Evolutionary conservation across 495 filamentous ascomycete species (phyloP), one percentile per base, ranked within the genome.

Genomic region (Tuber magnatum): DNA sequence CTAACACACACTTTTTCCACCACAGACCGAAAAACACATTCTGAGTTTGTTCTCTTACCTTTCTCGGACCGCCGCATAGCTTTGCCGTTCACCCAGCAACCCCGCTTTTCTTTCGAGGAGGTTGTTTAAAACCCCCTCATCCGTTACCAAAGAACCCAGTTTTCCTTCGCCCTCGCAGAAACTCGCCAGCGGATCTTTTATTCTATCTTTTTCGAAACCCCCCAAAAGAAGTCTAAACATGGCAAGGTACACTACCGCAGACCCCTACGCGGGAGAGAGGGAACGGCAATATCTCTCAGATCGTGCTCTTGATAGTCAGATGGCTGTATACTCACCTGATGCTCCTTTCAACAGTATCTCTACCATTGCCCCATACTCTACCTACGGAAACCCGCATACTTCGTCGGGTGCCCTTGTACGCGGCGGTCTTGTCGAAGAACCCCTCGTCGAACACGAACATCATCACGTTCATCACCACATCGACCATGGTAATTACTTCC

Each of bases 401-500:
- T 68, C 32, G 39, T 32, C 68, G 3, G 78, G 77, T 39, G 74
- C 69, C 6, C 20, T 80, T 39, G 61, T 79, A 28, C 69, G 78
- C 22, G 70, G 70, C 56, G 24, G 65, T 28, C 73, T 82, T 65
- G 73, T 83, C 61, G 78, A 83, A n/a, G 81, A 83, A 56, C 78
- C 76, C 32, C 76, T 82, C 8, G 76, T 83, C 70, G 81, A 83
- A 71, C 81, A 83, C 68, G 81, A 82, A 41, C 81, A 83, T 68
- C 81, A 83, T 74, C 81, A 83, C 43, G 70, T 83, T 83, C 94
- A 95, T 81, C 87, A 91, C 38, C 91, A 94, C 79, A 92, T 97
- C 80, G 92, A 97, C 82, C 93, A 97, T 84, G 94, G 93, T 91
- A 86, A 83, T 84, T 84, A 43, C 35, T 39, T 68, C 28, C 56